Evolutionary conservation across 169 alveolate species (phyloP), one percentile per base, ranked within the genome.

Genomic region (Eimeria nieschulzi): DNA sequence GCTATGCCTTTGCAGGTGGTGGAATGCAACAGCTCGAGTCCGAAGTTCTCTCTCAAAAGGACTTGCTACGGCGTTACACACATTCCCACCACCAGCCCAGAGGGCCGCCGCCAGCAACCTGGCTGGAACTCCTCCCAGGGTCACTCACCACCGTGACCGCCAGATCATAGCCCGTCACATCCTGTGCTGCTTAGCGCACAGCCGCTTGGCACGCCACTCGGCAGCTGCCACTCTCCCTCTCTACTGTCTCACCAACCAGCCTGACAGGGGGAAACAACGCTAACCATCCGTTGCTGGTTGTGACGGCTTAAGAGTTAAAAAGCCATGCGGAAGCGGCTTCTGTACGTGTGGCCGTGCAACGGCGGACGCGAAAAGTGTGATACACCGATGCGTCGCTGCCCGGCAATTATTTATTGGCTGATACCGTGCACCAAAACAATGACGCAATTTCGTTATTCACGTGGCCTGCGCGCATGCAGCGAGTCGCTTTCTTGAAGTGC

Each of bases 391-490:
- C 87, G 75, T 79, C 87, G 55, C 75, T 19, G 75, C 21, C 87
- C 87, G 87, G 73, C 87, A 13, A 25, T 9, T 79, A 79, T 33
- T 33, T 33, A 33, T 33, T 33, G 46, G 59, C 73, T 73, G 51
- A 59, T 79, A 79, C 87, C 33, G 87, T 79, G 87, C 87, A 79
- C 33, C 87, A 79, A 79, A 66, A 56, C 75, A 59, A 26, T 55
- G 87, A 79, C 59, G 87, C 87, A 59, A 59, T 59, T 71, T 73
- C 87, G 87, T 71, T 79, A 76, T 51, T 51, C 59, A 56, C 59
- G 61, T 63, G 87, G 71, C 85, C 85, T 19, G 68, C 71, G 68
- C 85, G 85, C 85, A 56, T 71, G 87, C 75, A 33, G 70, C 54
- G 55, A 26, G 23, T 79, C 73, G 87, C 75, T 56, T 46, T 79